Base-by-base conservation (phyloP, 2,329 filamentous ascomycete species). In the Alternaria gaisen region DNA sequence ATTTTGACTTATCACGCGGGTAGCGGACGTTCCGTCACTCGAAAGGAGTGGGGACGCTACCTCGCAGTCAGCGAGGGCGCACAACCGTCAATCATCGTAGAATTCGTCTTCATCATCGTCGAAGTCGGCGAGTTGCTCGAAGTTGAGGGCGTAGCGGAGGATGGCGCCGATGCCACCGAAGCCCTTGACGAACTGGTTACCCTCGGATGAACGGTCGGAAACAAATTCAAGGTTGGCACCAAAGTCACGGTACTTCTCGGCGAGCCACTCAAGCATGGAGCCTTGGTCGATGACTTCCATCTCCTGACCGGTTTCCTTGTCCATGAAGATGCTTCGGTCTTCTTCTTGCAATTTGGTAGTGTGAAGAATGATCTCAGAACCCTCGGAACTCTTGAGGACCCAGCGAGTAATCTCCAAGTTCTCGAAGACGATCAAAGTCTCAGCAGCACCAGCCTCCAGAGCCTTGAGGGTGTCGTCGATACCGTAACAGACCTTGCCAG, bases 131-230 rank as follows among this genome's bases (percentile, higher is more conserved):
- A 99, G 87, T 83, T 99, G 96, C 84, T 99, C 96, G 84, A 99
- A 99, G 86, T 99, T 99, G 86, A 99, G 93, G 86, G 97, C 97
- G 89, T 99, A 99, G 73, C 95, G 93, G 79, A 99, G 89, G 76
- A 99, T 90, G 68, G 94, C 94, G 71, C 95, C 95, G 73, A 99
- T 97, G 77, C 95, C 95, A 90, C 95, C 95, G 78, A 99, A 99
- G 67, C 95, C 95, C 85, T 97, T 98, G 76, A 99, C 95, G 83
- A 99, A 99, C 85, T 99, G 95, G 83, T 99, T 99, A 79, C 95
- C 95, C 83, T 99, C 95, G 63, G 92, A 97, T 63, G 94, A 98
- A 69, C 93, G 91, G 80, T 99, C 96, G 50, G 95, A 97, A 67
- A 99, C 95, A 72, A 99, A 99, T 81, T 99, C 95, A 43, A 99